Conservation (phyloP, 208 protist species). For the Leishmania guyanensis region DNA sequence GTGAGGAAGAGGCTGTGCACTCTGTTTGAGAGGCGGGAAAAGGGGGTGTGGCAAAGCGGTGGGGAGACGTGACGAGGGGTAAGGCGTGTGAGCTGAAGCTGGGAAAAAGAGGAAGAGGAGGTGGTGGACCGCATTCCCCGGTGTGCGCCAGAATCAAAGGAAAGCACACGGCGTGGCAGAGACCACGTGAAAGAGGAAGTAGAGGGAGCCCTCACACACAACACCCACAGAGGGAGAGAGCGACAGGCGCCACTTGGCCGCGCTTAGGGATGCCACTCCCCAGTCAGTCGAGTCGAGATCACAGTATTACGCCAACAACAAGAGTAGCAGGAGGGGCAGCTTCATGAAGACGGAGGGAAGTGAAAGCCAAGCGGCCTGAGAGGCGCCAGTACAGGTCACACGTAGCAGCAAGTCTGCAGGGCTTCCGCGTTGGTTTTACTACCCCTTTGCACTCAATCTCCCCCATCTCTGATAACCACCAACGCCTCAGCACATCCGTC, state of each 20-base stretch:
- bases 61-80: background rate
- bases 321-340: background rate
- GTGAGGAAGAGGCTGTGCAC: background rate
- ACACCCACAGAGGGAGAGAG: background rate
- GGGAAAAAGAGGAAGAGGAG: background rate
- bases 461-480: background rate
- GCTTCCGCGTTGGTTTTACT: background rate
- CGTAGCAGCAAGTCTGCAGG: background rate
- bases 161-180: background rate
- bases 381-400: background rate
- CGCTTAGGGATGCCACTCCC: background rate
- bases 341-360: background rate
- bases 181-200: background rate
- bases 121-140: background rate
- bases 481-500: background rate
- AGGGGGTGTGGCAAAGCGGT: background rate
- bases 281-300: background rate
- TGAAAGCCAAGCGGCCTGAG: background rate
- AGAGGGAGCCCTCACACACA: background rate
- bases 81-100: background rate
- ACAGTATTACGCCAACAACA: background rate
- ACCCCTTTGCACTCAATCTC: background rate
- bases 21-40: background rate
- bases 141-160: background rate
- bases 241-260: background rate